Evolutionary conservation across 2,329 filamentous ascomycete species (phyloP), one percentile per base, ranked within the genome.

Genomic region (Pseudocercospora vitis): DNA sequence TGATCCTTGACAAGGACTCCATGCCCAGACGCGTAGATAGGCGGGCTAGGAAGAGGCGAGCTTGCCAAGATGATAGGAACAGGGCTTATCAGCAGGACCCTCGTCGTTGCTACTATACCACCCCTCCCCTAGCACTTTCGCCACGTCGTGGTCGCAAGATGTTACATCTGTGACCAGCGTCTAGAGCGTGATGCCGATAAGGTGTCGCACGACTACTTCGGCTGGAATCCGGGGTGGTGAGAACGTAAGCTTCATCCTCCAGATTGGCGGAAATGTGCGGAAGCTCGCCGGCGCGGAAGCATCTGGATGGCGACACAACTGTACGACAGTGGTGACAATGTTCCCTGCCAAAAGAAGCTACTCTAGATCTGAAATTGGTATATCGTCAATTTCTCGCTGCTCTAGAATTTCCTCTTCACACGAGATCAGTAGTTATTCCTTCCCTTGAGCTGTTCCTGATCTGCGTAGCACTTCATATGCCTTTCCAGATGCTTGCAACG

Each of bases 1-100:
- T 21, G 37, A 2, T 42, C 37, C 26, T 12, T 24, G 5, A 6
- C 21, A 16, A 42, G n/a, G 9, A 23, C n/a, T 6, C 19, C 11
- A 42, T 42, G 37, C 37, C 37, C 37, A 42, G 37, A 42, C 19
- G 24, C 21, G 16, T 18, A 26, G 37, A 42, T 42, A 42, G 37
- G 37, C 37, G 37, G 37, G 37, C 37, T 23, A 42, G 3, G 12
- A 12, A 42, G 37, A 42, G 37, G 21, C 37, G 37, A 42, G 37
- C 26, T 23, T 42, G 37, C 37, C 37, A 42, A 42, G 37, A 42
- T 42, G 19, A 40, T 40, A 40, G 19, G 18, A 21, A 9, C 19
- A 23, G 37, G 18, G 16, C 37, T 40, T 40, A 40, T 40, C 37
- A 40, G 37, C 37, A 40, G 3, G 4, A 42, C 24, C 9, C 21